These are phyloP conservation scores for Colletotrichum sp. DNA, from an alignment of 2,329 filamentous ascomycete species.

Conservation along the genomic window DNA sequence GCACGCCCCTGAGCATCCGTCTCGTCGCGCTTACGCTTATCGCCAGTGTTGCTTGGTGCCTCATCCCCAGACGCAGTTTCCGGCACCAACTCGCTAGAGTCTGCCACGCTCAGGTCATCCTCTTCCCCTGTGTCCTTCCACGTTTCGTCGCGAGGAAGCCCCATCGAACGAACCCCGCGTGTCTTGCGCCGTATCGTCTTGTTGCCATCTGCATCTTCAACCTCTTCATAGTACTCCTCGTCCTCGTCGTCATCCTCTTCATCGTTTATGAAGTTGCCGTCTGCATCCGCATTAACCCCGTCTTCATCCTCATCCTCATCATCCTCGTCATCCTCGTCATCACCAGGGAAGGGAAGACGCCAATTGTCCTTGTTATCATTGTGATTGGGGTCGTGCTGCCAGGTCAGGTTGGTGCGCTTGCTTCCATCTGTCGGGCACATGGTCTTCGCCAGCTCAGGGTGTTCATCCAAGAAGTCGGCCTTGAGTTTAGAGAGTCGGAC, in stretches of 20 bases:
- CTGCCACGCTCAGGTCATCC: constrained; percentile 2
- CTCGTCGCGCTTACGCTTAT: neutral
- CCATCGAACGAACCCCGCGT: neutral
- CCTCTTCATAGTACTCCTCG: neutral
- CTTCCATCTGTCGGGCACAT: constrained; percentile 29
- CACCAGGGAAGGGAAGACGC: neutral
- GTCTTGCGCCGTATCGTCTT: neutral
- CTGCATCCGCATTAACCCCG: constrained; percentile 26
- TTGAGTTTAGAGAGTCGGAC: constrained; percentile 26
- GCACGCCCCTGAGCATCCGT: neutral
- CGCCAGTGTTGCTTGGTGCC: neutral
- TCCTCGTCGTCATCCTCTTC: constrained; percentile 23
- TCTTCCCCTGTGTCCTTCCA: constrained; percentile 5
- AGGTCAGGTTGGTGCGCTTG: constrained; percentile 23
- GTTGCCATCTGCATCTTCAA: neutral
- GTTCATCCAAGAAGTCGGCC: constrained; percentile 23
- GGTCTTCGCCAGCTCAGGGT: constrained; percentile 31
- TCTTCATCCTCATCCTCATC: neutral
- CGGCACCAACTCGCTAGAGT: neutral
- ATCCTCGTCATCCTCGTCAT: neutral
- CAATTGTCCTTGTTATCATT: constrained; percentile 25
- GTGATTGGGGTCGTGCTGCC: constrained; percentile 36
- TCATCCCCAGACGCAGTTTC: neutral
- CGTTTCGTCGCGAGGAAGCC: neutral
- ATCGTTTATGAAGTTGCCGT: constrained; percentile 25